phyloP scores from a whole-genome alignment of 495 filamentous ascomycete species.

The Astrothelium macrocarpum region DNA sequence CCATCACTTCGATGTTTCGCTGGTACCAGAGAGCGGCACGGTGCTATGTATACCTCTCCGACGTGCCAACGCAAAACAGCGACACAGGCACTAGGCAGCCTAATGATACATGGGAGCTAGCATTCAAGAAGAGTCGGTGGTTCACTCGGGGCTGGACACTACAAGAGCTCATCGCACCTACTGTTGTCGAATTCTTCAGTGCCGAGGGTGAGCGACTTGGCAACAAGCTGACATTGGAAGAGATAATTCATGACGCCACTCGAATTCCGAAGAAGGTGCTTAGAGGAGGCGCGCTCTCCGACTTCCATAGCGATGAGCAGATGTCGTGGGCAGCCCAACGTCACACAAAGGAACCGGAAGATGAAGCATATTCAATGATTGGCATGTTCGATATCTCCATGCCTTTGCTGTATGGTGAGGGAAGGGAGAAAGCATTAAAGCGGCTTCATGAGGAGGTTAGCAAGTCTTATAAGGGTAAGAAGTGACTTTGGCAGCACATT shows the following conservation, averaged over 20 bases:
- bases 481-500: background rate
- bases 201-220: background rate
- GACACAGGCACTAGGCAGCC: background rate
- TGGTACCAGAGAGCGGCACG: slow-evolving; percentile 14
- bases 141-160: slow-evolving; percentile 20
- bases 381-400: slow-evolving; percentile 27
- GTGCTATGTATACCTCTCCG: slow-evolving; percentile 17
- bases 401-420: slow-evolving; percentile 27
- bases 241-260: background rate
- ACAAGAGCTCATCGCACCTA: slow-evolving; percentile 20
- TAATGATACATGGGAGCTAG: background rate
- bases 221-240: background rate
- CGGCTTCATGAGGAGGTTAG: slow-evolving; percentile 28
- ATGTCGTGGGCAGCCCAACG: slow-evolving; percentile 26
- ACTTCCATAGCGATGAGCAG: slow-evolving; percentile 14
- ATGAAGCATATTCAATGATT: slow-evolving; percentile 26
- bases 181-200: slow-evolving; percentile 13
- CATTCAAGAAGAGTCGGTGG: slow-evolving; percentile 10
- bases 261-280: background rate
- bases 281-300: background rate
- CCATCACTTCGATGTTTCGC: slow-evolving; percentile 18
- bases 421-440: slow-evolving; percentile 16
- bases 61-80: slow-evolving; percentile 4
- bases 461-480: slow-evolving; percentile 10
- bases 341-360: slow-evolving; percentile 21